Evolutionary conservation across 179 eudicot genomes (phyloP).

Genomic region (Corrigiola litoralis): DNA sequence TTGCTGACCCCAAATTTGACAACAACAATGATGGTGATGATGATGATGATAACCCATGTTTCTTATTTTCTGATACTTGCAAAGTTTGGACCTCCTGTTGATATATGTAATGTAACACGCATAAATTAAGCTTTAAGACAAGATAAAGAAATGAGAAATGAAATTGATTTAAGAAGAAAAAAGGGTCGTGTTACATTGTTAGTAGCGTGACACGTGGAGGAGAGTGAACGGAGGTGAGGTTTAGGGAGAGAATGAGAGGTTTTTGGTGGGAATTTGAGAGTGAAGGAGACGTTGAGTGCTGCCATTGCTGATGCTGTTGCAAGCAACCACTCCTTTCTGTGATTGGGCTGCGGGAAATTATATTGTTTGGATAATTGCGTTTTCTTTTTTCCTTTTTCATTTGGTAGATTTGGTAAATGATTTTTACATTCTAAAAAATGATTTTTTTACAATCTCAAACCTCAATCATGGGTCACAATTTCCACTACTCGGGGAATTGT

Average conservation of each 20-base stretch:
- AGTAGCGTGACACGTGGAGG: background rate
- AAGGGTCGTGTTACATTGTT: conserved; percentile 7
- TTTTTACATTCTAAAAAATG: too few relatives aligned
- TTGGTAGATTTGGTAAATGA: too few relatives aligned
- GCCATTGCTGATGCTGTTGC: conserved; percentile 24
- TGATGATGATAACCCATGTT: too few relatives aligned
- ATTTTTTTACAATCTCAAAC: too few relatives aligned
- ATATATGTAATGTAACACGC: background rate
- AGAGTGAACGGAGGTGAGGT: conserved; percentile 9
- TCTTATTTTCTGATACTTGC: conserved; percentile 5
- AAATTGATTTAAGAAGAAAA: background rate
- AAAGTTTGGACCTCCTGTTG: conserved; percentile 13
- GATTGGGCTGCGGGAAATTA: conserved; percentile 3
- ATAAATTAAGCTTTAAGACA: background rate
- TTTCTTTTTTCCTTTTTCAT: background rate
- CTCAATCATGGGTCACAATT: too few relatives aligned
- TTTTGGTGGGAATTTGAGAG: conserved; percentile 24
- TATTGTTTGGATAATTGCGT: background rate
- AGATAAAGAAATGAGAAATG: background rate
- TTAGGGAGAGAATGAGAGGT: conserved; percentile 2
- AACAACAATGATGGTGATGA: background rate
- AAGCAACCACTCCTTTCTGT: background rate
- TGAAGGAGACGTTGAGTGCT: conserved; percentile 19
- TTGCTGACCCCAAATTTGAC: conserved; percentile 5
- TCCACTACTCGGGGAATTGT: too few relatives aligned